Evolutionary conservation across 2,329 filamentous ascomycete genomes (phyloP), one percentile per base, ranked within the genome.

Genomic region (Fusarium sp.): DNA sequence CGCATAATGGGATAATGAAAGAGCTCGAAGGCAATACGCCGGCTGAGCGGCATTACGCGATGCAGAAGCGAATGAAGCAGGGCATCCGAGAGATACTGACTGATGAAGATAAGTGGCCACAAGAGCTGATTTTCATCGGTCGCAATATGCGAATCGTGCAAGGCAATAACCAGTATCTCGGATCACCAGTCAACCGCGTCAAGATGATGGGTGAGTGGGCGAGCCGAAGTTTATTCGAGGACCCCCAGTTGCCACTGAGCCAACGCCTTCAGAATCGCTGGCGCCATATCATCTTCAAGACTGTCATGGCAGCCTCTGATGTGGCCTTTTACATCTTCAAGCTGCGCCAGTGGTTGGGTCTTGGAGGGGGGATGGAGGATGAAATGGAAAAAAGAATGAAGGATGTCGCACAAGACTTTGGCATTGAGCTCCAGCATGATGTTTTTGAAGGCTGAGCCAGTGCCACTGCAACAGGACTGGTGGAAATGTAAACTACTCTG

Each of bases 121-220:
- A 93, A 79, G 95, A 97, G 81, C 91, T 98, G 66, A 91, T 98
- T 78, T 98, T 98, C 82, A 95, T 98, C 77, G 94, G 94, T 3
- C 90, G 95, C 44, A 98, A 97, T 81, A 90, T 98, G 86, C 90
- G 95, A 60, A 98, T 98, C 78, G 95, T 98, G 5, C 95, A 98
- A 83, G 94, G 92, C 11, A 97, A 97, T 83, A 97, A 98, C 81
- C 94, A 97, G 80, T 96, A 93, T 82, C 88, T 98, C 58, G 95
- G 95, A 28, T 94, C 92, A 1, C 95, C 95, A 0, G 94, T 98
- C 48, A 98, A 98, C 82, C 87, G 96, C 3, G 90, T 98, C 82
- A 98, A 98, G 85, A 95, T 97, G 81, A 98, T 96, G 72, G 95
- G 95, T 28, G 87, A 91, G 66, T 98, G 96, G 96, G 96, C 96